Conservation (phyloP, 2,329 filamentous ascomycete genomes). For the Xylaria digitata region DNA sequence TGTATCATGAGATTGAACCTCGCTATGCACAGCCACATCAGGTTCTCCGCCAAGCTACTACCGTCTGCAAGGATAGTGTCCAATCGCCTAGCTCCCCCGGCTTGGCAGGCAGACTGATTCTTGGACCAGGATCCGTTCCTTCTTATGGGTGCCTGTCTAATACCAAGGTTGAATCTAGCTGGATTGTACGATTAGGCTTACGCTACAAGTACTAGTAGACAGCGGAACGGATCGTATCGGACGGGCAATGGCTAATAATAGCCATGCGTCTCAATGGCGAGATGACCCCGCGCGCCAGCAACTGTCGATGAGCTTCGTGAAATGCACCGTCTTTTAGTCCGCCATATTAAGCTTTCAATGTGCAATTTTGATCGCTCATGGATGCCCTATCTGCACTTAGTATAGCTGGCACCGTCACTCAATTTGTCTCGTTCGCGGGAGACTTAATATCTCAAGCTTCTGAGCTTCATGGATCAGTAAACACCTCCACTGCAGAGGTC, state of each 20-base stretch:
- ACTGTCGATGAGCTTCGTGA: background rate
- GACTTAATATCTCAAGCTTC: slow-evolving; percentile 21
- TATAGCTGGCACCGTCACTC: slow-evolving; percentile 26
- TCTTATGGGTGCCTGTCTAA: slow-evolving; percentile 1
- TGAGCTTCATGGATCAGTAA: slow-evolving; percentile 24
- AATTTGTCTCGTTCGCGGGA: slow-evolving; percentile 29
- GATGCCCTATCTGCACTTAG: slow-evolving; percentile 30
- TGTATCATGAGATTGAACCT: too few relatives aligned
- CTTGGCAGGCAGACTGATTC: slow-evolving; percentile 23
- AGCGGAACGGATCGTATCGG: slow-evolving; percentile 16
- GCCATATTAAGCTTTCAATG: slow-evolving; percentile 13
- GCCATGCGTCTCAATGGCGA: background rate
- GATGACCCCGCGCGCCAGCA: slow-evolving; percentile 24
- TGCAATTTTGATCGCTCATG: slow-evolving; percentile 22
- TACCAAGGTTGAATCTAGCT: background rate
- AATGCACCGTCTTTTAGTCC: background rate
- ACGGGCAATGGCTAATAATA: slow-evolving; percentile 15
- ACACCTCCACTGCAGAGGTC: slow-evolving; percentile 21
- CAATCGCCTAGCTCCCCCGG: background rate
- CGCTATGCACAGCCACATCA: slow-evolving; percentile 14
- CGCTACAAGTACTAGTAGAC: background rate
- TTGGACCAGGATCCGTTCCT: slow-evolving; percentile 16
- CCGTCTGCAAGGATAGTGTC: slow-evolving; percentile 1
- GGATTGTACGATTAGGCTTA: background rate
- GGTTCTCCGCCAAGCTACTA: background rate